Evolutionary conservation across 345 rosid genomes (phyloP).

Genomic region (Populus nigra): DNA sequence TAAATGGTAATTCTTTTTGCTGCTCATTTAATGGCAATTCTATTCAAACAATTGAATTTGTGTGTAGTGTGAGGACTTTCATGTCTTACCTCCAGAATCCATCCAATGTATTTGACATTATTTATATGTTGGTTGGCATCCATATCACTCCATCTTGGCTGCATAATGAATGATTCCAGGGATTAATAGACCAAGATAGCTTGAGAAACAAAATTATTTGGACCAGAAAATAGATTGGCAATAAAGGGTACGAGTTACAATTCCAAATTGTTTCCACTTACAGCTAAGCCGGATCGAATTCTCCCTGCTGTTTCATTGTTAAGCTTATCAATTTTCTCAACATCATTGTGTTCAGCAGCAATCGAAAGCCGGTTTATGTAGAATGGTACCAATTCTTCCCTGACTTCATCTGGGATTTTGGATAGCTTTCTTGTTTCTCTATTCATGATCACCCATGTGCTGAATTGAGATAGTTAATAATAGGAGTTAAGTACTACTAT

Average conservation of each 20-base stretch:
- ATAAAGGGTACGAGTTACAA: too few species aligned
- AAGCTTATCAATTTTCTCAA: conserved; percentile 20
- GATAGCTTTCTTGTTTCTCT: conserved; percentile 25
- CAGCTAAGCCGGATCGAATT: conserved; percentile 19
- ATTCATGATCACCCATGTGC: conserved; percentile 33
- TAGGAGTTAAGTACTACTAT: background rate
- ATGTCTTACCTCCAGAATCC: conserved; percentile 22
- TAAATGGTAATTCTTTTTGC: background rate
- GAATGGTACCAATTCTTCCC: conserved; percentile 19
- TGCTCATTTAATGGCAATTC: background rate
- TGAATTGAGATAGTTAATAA: background rate
- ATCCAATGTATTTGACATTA: conserved; percentile 29
- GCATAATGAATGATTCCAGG: background rate
- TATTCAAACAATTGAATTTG: background rate
- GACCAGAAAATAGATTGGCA: background rate
- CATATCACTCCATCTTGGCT: conserved; percentile 33
- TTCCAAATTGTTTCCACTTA: background rate
- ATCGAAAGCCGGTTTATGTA: conserved; percentile 19
- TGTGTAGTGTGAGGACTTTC: background rate
- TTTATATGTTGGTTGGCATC: conserved; percentile 29
- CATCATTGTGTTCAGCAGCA: conserved; percentile 5
- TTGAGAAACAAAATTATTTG: background rate
- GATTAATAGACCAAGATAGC: background rate
- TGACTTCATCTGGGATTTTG: conserved; percentile 25
- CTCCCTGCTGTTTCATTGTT: conserved; percentile 17